Conservation (phyloP, 2,329 filamentous ascomycete species). For the Aphanocladium album region DNA sequence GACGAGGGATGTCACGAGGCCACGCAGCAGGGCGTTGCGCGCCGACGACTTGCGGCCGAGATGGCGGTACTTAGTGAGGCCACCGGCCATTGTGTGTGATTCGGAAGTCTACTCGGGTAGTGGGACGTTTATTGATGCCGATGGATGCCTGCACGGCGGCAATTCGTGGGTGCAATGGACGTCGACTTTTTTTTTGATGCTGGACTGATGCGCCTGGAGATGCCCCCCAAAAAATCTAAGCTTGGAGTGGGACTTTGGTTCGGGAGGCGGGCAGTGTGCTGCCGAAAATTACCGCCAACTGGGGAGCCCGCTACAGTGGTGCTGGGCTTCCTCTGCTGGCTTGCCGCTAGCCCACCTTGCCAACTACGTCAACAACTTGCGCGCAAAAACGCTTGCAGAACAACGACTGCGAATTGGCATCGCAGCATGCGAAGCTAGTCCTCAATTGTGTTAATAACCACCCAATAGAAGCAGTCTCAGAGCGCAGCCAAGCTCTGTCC, state of each 20-base stretch:
- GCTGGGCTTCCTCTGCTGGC: slow-evolving; percentile 4
- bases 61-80: slow-evolving; percentile 81
- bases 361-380: slow-evolving; percentile 10
- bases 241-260: slow-evolving; percentile 27
- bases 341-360: slow-evolving; percentile 9
- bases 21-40: slow-evolving; percentile 86
- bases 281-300: slow-evolving; percentile 11
- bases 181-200: background rate
- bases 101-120: background rate
- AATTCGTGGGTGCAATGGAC: background rate
- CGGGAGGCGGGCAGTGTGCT: slow-evolving; percentile 9
- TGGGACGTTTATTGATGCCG: background rate
- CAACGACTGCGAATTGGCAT: slow-evolving; percentile 18
- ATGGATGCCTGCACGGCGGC: background rate
- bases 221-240: slow-evolving; percentile 13
- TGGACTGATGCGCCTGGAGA: background rate
- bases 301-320: slow-evolving; percentile 6
- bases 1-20: slow-evolving; percentile 92
- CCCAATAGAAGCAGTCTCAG: background rate
- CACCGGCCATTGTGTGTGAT: slow-evolving; percentile 67
- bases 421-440: slow-evolving; percentile 28
- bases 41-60: slow-evolving; percentile 81
- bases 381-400: slow-evolving; percentile 4
- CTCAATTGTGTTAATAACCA: slow-evolving; percentile 16
- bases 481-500: slow-evolving; percentile 7